Base-by-base conservation (phyloP, 495 filamentous ascomycete genomes). In the Amniculicola lignicola region DNA sequence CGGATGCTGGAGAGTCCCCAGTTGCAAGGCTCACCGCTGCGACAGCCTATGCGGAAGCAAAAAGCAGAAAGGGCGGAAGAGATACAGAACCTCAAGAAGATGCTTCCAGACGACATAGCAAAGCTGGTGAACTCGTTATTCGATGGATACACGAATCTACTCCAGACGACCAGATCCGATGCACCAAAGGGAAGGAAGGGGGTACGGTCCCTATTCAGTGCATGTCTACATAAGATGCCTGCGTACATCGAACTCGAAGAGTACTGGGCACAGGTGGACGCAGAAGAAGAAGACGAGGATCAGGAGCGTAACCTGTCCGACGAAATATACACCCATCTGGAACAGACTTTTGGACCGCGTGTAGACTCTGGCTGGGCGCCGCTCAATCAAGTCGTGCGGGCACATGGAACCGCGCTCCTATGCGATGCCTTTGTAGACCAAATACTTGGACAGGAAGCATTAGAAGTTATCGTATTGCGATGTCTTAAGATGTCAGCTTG, bases 231-330 rank as follows among this genome's bases (percentile, higher is more conserved):
- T 5, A 43, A 58, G 49, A 54, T 65, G 42, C 57, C 62, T 18
- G 28, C 25, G 15, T 65, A 61, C 24, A 65, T 65, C 23, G 57
- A 28, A 7, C 44, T 61, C n/a, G 62, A 65, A 40, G 57, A 54
- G 21, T 39, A 65, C 29, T 65, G 48, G 11, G 48, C 39, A 12
- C n/a, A 41, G 18, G 27, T 44, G n/a, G 59, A 62, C 19, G 35
- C 46, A 22, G 44, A 55, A 15, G 56, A 57, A 12, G 52, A 52
- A 15, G 35, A 54, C n/a, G 41, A 53, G 3, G 56, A 54, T 48
- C 45, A 62, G n/a, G 54, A 58, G 25, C 39, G 52, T 11, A 57
- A 65, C 29, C 18, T 65, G 3, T 49, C 57, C 9, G 19, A 45
- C 10, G 62, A 61, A 14, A 52, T 65, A 27, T 65, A 65, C 42